Percentiles rank a stretch among this genome's conserved stretches.
phyloP scores from a whole-genome alignment of 2,329 filamentous ascomycete species.

The Dactylellina parvicollis region DNA sequence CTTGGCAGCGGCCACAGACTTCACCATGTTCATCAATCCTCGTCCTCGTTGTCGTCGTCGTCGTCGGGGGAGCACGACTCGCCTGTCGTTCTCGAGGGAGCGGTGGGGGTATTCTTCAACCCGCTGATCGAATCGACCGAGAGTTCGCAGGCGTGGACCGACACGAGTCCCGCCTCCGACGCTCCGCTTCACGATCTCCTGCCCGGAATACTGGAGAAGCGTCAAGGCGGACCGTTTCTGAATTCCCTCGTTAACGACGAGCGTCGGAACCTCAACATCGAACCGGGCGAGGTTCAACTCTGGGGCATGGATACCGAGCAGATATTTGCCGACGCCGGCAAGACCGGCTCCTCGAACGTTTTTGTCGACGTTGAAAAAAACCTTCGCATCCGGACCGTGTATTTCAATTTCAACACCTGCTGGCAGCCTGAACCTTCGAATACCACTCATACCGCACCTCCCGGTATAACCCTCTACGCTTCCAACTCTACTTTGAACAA shows the following conservation, averaged over 20 bases:
- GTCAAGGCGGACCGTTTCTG: slow-evolving; percentile 25
- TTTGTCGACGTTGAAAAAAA: slow-evolving; percentile 56
- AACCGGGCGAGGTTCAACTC: slow-evolving; percentile 37
- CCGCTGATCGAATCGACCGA: slow-evolving; percentile 43
- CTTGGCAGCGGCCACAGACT: slow-evolving; percentile 59
- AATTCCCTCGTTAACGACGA: slow-evolving; percentile 31
- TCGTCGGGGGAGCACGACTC: slow-evolving; percentile 58
- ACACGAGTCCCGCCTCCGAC: slow-evolving; percentile 8
- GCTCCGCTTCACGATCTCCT: slow-evolving; percentile 23
- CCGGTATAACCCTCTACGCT: slow-evolving; percentile 81
- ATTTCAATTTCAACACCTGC: slow-evolving; percentile 87
- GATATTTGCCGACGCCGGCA: slow-evolving; percentile 56
- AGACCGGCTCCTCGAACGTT: slow-evolving; percentile 37
- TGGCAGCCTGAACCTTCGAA: slow-evolving; percentile 72
- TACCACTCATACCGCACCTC: slow-evolving; percentile 67
- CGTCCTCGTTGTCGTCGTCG: slow-evolving; percentile 59
- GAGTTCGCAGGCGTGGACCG: slow-evolving; percentile 24
- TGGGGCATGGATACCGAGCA: slow-evolving; percentile 49
- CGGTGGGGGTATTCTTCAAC: slow-evolving; percentile 55
- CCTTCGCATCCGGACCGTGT: slow-evolving; percentile 68
- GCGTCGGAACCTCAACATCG: slow-evolving; percentile 35
- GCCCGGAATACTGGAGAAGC: slow-evolving; percentile 27
- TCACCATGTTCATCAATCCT: slow-evolving; percentile 54
- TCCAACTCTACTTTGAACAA: slow-evolving; percentile 73
- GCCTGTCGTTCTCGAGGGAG: slow-evolving; percentile 21